phyloP scores from a whole-genome alignment of 192 early-diverging fungal species.

The Backusella circina region DNA sequence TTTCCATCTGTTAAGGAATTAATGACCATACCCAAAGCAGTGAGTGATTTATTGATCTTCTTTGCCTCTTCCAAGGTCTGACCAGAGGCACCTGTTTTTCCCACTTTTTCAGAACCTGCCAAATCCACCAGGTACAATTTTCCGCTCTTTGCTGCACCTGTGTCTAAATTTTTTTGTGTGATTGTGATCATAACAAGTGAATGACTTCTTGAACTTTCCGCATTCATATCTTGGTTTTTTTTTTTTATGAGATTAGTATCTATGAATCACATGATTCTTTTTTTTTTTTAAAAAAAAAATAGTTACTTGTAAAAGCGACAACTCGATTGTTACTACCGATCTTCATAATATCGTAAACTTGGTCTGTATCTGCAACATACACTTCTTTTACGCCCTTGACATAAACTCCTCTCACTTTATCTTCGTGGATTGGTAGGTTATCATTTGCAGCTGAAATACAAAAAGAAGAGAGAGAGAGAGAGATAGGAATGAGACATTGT shows the following conservation, averaged over 20 bases:
- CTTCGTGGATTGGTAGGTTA: slow-evolving; percentile 96
- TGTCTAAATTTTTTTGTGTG: slow-evolving; percentile 86
- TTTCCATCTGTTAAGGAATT: slow-evolving; percentile 98
- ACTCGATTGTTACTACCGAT: slow-evolving; percentile 84
- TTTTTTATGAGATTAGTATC: background rate
- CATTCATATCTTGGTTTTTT: slow-evolving; percentile 98
- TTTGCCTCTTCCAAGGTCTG: slow-evolving; percentile 99
- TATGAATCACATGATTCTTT: background rate
- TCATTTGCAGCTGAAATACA: slow-evolving; percentile 60
- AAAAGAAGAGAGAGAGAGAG: background rate
- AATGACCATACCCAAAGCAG: slow-evolving; percentile 98
- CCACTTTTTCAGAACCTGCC: slow-evolving; percentile 97
- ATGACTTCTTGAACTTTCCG: slow-evolving; percentile 95
- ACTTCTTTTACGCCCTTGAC: slow-evolving; percentile 97
- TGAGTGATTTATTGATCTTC: slow-evolving; percentile 98
- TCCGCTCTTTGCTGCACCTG: slow-evolving; percentile 84
- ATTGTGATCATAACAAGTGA: slow-evolving; percentile 98
- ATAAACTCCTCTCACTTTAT: slow-evolving; percentile 94
- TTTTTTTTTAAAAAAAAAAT: background rate
- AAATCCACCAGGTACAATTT: slow-evolving; percentile 95
- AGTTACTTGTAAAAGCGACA: slow-evolving; percentile 84
- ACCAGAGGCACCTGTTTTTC: slow-evolving; percentile 96
- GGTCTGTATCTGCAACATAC: slow-evolving; percentile 89
- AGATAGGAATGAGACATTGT: background rate
- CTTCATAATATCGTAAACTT: slow-evolving; percentile 97